Conservation (phyloP, 768 basidiomycete genomes). For the Cyclocybe aegerita region DNA sequence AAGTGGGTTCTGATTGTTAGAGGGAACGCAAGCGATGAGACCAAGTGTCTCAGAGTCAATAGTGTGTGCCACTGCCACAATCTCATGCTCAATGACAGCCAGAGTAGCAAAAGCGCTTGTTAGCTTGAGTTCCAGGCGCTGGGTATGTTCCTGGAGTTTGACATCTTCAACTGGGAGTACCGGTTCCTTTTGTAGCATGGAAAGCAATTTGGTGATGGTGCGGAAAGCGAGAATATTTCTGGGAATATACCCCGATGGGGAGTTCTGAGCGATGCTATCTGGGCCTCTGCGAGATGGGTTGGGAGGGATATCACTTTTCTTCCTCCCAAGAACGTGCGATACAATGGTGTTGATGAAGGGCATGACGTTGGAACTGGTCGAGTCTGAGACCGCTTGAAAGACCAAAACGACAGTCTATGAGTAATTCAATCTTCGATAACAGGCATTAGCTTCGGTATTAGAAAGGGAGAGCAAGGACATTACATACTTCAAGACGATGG, state of each 20-base stretch:
- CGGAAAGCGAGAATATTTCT: neutral
- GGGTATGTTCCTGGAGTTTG: no score
- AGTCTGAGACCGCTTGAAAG: neutral
- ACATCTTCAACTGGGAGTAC: no score
- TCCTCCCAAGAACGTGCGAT: neutral
- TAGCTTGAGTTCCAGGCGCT: neutral
- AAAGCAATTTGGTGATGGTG: neutral
- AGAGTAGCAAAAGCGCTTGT: neutral
- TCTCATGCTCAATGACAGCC: neutral
- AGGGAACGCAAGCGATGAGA: neutral
- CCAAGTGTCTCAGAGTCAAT: neutral
- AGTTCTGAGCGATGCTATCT: neutral
- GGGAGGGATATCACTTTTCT: neutral
- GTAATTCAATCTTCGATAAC: neutral
- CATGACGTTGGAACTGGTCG: neutral
- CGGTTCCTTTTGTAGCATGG: neutral
- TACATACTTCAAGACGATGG: neutral
- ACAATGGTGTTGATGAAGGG: no score
- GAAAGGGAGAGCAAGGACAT: neutral
- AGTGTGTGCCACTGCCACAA: neutral
- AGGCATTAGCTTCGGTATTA: constrained; percentile 1
- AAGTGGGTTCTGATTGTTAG: neutral
- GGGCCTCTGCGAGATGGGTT: neutral
- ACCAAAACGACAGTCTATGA: neutral
- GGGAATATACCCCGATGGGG: neutral